phyloP scores from a whole-genome alignment of 495 filamentous ascomycete genomes.

The Penicillium coffeae region DNA sequence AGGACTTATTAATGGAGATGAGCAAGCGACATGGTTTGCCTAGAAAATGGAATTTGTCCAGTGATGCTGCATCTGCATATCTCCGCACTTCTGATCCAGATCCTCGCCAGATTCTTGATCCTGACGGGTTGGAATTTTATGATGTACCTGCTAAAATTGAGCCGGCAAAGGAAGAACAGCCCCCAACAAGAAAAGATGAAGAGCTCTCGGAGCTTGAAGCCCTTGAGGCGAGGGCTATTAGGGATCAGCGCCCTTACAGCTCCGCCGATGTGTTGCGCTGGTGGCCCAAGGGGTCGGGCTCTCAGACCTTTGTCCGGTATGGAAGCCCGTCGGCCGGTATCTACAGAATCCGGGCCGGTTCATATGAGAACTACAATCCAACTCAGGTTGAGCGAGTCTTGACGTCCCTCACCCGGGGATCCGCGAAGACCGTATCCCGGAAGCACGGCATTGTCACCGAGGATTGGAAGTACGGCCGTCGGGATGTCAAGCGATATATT shows the following conservation, averaged over 20 bases:
- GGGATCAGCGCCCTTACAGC: constrained; percentile 3
- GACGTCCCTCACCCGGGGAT: constrained; percentile 9
- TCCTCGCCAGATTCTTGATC: too few relatives aligned
- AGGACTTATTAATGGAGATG: too few relatives aligned
- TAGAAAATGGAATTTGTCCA: too few relatives aligned
- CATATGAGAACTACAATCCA: constrained; percentile 13
- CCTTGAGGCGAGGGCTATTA: constrained; percentile 8
- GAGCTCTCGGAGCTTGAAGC: constrained; percentile 3
- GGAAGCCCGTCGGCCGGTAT: constrained; percentile 9
- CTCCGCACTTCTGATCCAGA: too few relatives aligned
- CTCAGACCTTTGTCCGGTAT: constrained; percentile 20
- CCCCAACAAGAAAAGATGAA: too few relatives aligned
- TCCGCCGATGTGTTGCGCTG: constrained; percentile 53
- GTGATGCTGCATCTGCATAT: too few relatives aligned
- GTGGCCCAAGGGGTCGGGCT: constrained; percentile 21
- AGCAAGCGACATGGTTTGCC: too few relatives aligned
- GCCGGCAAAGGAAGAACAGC: not conserved
- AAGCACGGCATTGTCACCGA: constrained; percentile 9
- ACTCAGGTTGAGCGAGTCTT: constrained; percentile 8
- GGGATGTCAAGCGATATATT: constrained; percentile 17
- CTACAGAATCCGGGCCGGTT: constrained; percentile 20
- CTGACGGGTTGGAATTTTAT: too few relatives aligned
- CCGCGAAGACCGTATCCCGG: constrained; percentile 2
- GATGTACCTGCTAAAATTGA: too few relatives aligned
- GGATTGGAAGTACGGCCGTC: constrained; percentile 15